Conservation (phyloP, 2,329 filamentous ascomycete genomes). For the Verticillium klebahnii region DNA sequence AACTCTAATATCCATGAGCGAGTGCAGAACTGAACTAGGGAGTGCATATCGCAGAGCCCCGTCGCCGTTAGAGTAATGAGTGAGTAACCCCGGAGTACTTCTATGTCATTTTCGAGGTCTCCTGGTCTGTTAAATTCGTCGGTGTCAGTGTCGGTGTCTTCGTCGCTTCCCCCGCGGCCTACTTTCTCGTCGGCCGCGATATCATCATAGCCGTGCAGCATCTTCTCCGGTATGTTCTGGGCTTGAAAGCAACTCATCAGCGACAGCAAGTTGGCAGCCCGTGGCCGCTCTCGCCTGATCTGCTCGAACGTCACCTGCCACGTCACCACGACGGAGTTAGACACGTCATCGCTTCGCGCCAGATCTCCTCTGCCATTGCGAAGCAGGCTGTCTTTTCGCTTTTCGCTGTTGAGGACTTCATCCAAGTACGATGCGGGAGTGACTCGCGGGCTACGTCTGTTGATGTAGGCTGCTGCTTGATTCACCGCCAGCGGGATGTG, state of each 20-base stretch:
- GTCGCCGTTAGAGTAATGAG: no score
- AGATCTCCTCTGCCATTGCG: conserved; percentile 6
- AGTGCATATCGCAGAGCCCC: no score
- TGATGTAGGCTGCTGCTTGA: conserved; percentile 23
- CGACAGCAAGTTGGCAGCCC: conserved; percentile 35
- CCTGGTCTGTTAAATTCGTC: no score
- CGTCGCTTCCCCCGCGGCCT: no score
- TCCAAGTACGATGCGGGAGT: conserved; percentile 24
- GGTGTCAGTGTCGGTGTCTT: no score
- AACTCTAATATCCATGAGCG: no score
- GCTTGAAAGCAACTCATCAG: conserved; percentile 42
- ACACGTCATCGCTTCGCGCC: conserved; percentile 1
- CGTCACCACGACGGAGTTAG: conserved; percentile 20
- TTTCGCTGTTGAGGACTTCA: conserved; percentile 20
- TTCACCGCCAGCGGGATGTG: conserved; percentile 23
- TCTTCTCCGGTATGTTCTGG: conserved; percentile 28
- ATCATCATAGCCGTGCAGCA: no score
- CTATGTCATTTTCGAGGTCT: no score
- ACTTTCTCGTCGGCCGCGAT: no score
- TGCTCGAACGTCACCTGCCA: conserved; percentile 24
- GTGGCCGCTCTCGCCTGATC: conserved; percentile 23
- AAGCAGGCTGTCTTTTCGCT: conserved; percentile 19
- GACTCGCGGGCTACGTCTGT: conserved; percentile 11
- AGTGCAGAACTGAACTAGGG: no score
- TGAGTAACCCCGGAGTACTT: no score